Evolutionary conservation across 768 basidiomycete genomes (phyloP), one percentile per base, ranked within the genome.

Genomic region (Tulasnella sp.): DNA sequence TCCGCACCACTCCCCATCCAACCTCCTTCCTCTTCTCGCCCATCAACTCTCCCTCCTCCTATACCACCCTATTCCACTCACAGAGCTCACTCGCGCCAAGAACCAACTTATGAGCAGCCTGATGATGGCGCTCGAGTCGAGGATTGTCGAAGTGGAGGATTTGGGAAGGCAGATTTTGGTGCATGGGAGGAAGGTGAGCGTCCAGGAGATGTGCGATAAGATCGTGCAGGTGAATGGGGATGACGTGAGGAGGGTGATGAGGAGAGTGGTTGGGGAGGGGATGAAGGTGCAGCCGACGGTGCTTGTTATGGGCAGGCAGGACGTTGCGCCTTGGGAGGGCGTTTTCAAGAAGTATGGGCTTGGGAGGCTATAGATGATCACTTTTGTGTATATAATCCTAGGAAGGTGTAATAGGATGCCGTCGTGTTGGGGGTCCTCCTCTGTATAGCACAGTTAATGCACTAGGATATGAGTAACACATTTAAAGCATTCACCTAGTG

Each of bases 121-220:
- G 63, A 88, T 92, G 76, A 98, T 98, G 95, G 88, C 91, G 1
- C 72, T 97, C 47, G 93, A 96, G 73, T 91, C 88, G 67, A 75
- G 87, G 30, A 79, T 86, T 13, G 79, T 91, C 3, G 86, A 85
- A 67, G 88, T 93, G 8, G 88, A 91, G 68, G 89, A 96, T 70
- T 77, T 96, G 4, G 94, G 94, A 32, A 79, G 95, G 60, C 94
- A 88, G 86, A 78, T 93, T 29, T 80, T 95, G 61, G 86, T 94
- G 7, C 91, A 95, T 66, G 79, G 83, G 60, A 82, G 87, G 65
- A 92, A 88, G 70, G 79, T 96, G 43, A 82, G 88, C 13, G 77
- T 92, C n/a, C 76, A 81, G 9, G 93, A 97, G 70, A 97, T 97
- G 94, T 85, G 84, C 53, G 82, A 78, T 4, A 84, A 84, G 68